These are phyloP conservation scores for Naganishia liquefaciens DNA, from an alignment of 1,284 basidiomycete genomes.

Conservation along the genomic window DNA sequence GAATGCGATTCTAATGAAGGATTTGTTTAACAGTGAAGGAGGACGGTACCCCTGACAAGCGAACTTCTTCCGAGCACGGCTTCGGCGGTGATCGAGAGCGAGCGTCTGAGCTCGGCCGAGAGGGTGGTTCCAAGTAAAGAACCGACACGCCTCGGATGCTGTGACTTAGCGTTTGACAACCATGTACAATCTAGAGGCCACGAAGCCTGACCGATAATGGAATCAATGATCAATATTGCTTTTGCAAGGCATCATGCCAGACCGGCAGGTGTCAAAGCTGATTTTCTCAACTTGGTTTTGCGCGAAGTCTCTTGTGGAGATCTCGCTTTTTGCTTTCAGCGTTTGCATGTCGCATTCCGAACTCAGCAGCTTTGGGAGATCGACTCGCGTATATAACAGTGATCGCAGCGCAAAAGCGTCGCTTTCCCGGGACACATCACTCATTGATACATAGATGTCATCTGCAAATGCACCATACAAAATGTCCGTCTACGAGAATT, in stretches of 20 bases:
- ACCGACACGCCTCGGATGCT: background rate
- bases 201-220: constrained; percentile 10
- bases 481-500: constrained; percentile 46
- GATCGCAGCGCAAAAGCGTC: no score
- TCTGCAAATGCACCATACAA: background rate
- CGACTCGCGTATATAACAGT: no score
- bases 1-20: background rate
- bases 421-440: no score
- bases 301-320: no score
- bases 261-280: no score
- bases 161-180: background rate
- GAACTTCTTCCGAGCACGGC: constrained; percentile 46
- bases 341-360: no score
- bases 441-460: constrained; percentile 6
- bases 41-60: constrained; percentile 45
- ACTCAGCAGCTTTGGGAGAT: no score
- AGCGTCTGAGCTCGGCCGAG: constrained; percentile 37
- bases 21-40: constrained; percentile 36
- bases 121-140: constrained; percentile 28
- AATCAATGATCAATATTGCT: background rate
- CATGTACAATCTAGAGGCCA: constrained; percentile 27
- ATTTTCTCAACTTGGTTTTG: no score
- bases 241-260: no score
- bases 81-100: constrained; percentile 45
- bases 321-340: no score